phyloP scores from a whole-genome alignment of 495 filamentous ascomycete species.

The Lichenothelia convexa region DNA sequence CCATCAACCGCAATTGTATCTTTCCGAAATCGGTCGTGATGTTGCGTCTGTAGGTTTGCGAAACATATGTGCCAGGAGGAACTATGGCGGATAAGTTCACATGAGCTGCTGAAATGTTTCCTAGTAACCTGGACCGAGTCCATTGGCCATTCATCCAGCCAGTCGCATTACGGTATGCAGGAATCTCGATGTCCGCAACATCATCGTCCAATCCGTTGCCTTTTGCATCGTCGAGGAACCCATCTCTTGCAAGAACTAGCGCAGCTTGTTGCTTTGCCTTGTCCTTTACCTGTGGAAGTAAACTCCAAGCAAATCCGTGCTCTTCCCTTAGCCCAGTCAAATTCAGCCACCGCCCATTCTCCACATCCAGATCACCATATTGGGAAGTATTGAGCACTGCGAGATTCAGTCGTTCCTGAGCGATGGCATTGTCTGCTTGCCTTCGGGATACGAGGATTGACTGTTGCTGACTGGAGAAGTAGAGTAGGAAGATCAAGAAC shows the following conservation, averaged over 20 bases:
- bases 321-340: slow-evolving; percentile 54
- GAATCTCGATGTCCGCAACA: neutral
- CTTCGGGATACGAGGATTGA: slow-evolving; percentile 23
- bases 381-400: slow-evolving; percentile 47
- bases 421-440: slow-evolving; percentile 15
- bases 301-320: slow-evolving; percentile 58
- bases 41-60: slow-evolving; percentile 13
- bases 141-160: slow-evolving; percentile 60
- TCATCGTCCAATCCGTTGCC: neutral
- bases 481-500: slow-evolving; percentile 20
- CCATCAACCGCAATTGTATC: slow-evolving; percentile 10
- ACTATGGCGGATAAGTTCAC: slow-evolving; percentile 36
- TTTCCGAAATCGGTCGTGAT: slow-evolving; percentile 17
- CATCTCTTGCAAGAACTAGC: slow-evolving; percentile 23
- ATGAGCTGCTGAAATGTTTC: slow-evolving; percentile 16
- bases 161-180: slow-evolving; percentile 65
- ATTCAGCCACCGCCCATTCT: slow-evolving; percentile 45
- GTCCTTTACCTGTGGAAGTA: slow-evolving; percentile 35
- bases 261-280: slow-evolving; percentile 34
- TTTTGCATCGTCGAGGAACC: slow-evolving; percentile 1
- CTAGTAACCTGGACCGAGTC: slow-evolving; percentile 38
- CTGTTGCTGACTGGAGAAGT: slow-evolving; percentile 24
- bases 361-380: slow-evolving; percentile 56
- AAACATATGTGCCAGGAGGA: slow-evolving; percentile 11
- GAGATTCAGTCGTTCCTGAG: slow-evolving; percentile 36